A percentile compares a stretch with the other conserved stretches of the same genome.
phyloP scores from a whole-genome alignment of 176 grass and related monocot genomes.

The Guadua angustifolia region DNA sequence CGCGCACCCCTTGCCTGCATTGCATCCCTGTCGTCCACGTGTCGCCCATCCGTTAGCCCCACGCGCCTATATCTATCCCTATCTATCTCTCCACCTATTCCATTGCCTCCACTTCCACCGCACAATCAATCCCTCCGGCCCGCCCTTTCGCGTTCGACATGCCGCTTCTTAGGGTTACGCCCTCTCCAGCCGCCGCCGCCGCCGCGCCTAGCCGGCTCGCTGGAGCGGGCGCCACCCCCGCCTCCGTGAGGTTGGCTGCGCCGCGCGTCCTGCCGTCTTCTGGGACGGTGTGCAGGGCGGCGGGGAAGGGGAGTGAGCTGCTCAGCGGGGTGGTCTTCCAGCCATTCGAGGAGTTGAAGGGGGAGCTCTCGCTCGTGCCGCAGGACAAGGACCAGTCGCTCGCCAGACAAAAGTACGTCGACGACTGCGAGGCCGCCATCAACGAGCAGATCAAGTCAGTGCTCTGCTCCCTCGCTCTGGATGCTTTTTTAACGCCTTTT shows the following conservation, averaged over 20 bases:
- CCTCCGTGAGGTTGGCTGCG: slow-evolving; percentile 9
- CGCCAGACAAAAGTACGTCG: slow-evolving; percentile 68
- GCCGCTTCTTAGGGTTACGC: slow-evolving; percentile 43
- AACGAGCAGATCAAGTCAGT: slow-evolving; percentile 91
- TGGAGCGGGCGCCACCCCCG: neutral
- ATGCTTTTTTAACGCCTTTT: neutral
- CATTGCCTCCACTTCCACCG: too few species aligned
- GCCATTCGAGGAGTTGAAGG: slow-evolving; percentile 86
- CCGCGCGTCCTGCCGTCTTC: slow-evolving; percentile 1
- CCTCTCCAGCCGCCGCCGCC: slow-evolving; percentile 31
- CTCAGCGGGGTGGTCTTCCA: slow-evolving; percentile 72
- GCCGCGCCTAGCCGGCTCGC: neutral
- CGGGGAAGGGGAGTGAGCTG: slow-evolving; percentile 45
- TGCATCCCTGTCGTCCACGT: too few species aligned
- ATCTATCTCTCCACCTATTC: too few species aligned
- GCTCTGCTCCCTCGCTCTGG: neutral
- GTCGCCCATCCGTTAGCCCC: too few species aligned
- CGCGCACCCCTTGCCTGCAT: too few species aligned
- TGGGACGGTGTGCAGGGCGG: slow-evolving; percentile 24
- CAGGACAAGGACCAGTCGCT: slow-evolving; percentile 57
- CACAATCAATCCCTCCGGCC: neutral
- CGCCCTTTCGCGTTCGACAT: slow-evolving; percentile 14
- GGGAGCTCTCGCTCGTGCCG: slow-evolving; percentile 67
- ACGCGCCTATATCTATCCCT: too few species aligned
- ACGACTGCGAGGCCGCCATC: slow-evolving; percentile 76